Conservation (phyloP, 768 basidiomycete genomes). For the Krasilnikovozyma curviuscula region DNA sequence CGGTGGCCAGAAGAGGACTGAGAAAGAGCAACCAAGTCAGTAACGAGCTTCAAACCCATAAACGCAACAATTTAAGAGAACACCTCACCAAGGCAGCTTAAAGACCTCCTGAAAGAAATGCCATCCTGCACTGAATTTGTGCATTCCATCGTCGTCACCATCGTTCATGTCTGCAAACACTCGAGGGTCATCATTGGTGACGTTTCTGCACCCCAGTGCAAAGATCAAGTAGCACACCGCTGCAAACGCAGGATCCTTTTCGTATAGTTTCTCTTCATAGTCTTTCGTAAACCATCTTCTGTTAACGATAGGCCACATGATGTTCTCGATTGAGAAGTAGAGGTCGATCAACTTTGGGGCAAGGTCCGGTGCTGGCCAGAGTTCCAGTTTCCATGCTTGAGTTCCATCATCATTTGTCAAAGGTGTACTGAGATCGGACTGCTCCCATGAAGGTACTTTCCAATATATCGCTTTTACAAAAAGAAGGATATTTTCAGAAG, state of each 20-base stretch:
- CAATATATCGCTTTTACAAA: constrained; percentile 25
- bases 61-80: background rate
- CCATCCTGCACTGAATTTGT: background rate
- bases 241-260: constrained; percentile 35
- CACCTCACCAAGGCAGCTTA: background rate
- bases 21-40: too few relatives aligned
- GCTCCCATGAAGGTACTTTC: constrained; percentile 26
- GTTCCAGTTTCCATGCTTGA: constrained; percentile 16
- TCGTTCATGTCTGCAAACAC: too few relatives aligned
- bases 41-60: too few relatives aligned
- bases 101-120: background rate
- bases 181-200: too few relatives aligned
- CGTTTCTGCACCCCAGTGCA: too few relatives aligned
- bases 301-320: constrained; percentile 44
- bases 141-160: too few relatives aligned
- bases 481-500: background rate
- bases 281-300: constrained; percentile 44
- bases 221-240: too few relatives aligned
- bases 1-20: too few relatives aligned
- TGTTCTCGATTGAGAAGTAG: constrained; percentile 34
- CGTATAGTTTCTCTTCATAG: constrained; percentile 35
- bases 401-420: too few relatives aligned
- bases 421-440: too few relatives aligned
- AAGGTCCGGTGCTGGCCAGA: constrained; percentile 45
- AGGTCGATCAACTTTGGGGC: constrained; percentile 36